Base-by-base conservation (phyloP, 371 early-diverging fungal species). In the Apophysomyces elegans region DNA sequence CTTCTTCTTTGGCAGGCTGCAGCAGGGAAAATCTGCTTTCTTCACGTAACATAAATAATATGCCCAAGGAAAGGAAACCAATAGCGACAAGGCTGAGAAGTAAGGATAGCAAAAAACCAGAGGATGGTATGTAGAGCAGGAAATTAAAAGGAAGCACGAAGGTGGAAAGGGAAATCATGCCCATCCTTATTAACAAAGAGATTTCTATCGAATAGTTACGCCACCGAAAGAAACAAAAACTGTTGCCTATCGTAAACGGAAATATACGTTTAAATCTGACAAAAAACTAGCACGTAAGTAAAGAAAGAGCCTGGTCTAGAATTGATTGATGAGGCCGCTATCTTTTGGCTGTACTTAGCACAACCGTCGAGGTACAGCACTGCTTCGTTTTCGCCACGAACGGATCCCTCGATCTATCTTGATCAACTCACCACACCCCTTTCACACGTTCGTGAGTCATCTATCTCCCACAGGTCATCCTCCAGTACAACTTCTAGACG, bases 321-420 rank as follows among this genome's bases (percentile, higher is more conserved):
- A 37, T 38, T 26, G 57, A 58, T 26, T 64, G 43, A 56, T 56
- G 12, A 35, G 21, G 13, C 43, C 46, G 18, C 59, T 60, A 37
- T 32, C 26, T 61, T 61, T 43, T 21, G 32, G 32, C 2, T 26
- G 32, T 26, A 26, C 44, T 36, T 62, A 18, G 36, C 62, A 9
- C 54, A 36, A 38, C 54, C 36, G 37, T 50, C 54, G 54, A 50
- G 54, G 54, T 9, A 50, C 54, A 50, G 21, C 21, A 50, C 21
- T 21, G 54, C 54, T 21, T 45, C 50, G 14, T 65, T 47, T 65
- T 65, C 65, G 32, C 59, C 59, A 18, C 65, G 65, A n/a, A 38
- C 47, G 14, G 41, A 65, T 44, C 65, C 66, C 21, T 47, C 61
- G 9, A 61, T 56, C 14, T 66, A 61, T 67, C 8, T 61, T 41